phyloP scores from a whole-genome alignment of 495 filamentous ascomycete genomes.

The Aspergillus taichungensis region DNA sequence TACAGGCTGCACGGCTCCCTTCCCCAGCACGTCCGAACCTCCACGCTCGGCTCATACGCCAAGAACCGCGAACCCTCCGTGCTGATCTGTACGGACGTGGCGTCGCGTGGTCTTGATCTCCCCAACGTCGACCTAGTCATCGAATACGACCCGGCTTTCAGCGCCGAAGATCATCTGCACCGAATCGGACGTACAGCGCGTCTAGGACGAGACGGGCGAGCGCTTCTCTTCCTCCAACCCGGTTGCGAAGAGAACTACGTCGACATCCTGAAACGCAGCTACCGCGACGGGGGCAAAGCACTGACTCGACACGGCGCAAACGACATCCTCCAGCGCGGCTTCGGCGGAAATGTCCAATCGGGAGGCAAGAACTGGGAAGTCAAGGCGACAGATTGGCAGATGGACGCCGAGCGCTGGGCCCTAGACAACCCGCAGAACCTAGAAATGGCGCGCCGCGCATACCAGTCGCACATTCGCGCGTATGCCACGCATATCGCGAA shows the following conservation, averaged over 20 bases:
- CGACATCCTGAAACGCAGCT: conserved; percentile 52
- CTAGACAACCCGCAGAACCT: conserved; percentile 51
- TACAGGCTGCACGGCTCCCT: conserved; percentile 92
- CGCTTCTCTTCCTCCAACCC: conserved; percentile 80
- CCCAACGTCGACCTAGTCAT: conserved; percentile 89
- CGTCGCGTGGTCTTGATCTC: conserved; percentile 86
- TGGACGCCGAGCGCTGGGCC: conserved; percentile 65
- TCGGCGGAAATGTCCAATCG: conserved; percentile 36
- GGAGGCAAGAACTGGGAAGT: conserved; percentile 53
- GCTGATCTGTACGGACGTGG: conserved; percentile 89
- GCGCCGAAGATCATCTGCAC: conserved; percentile 82
- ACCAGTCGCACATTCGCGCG: conserved; percentile 83
- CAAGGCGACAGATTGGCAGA: conserved; percentile 66
- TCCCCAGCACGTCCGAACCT: conserved; percentile 72
- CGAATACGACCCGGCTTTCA: conserved; percentile 92
- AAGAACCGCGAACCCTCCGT: conserved; percentile 54
- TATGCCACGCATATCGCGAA: conserved; percentile 86
- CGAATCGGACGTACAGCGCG: conserved; percentile 91
- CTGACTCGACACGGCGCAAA: conserved; percentile 47
- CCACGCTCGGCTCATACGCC: conserved; percentile 73
- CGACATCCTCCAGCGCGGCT: conserved; percentile 54
- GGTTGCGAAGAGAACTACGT: conserved; percentile 88
- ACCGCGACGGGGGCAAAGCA: conserved; percentile 46
- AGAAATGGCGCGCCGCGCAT: conserved; percentile 69
- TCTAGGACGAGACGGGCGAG: conserved; percentile 81